Evolutionary conservation across 768 basidiomycete genomes (phyloP), one percentile per base, ranked within the genome.

Genomic region (Exsudoporus frostii): DNA sequence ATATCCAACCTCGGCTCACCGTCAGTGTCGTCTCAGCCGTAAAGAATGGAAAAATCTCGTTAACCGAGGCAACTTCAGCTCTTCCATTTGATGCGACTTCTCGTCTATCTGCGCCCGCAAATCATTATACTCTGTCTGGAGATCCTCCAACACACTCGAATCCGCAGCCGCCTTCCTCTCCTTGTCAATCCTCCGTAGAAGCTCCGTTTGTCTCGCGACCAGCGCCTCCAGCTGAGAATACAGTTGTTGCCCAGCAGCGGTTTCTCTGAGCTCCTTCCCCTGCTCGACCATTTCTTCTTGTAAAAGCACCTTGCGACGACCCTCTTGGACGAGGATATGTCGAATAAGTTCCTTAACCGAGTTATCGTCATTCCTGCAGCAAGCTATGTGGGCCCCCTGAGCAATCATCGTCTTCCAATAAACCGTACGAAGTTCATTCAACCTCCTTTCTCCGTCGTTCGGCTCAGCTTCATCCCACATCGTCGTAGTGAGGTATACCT

Each of bases 401-500:
- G 3, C n/a, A 9, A 45, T 38, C 58, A 60, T 56, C 2, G 9
- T 1, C 36, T 40, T 44, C 58, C 58, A 60, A 33, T 49, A 60
- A 1, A 46, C 39, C 19, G 1, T 7, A 19, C 3, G n/a, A 9
- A 64, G 59, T 29, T 63, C 53, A 7, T 45, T 9, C 13, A 54
- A 20, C 52, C 61, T 62, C 39, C 41, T 41, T 24, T 56, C 36
- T 4, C 69, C 73, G 5, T 27, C 38, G 4, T n/a, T 32, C 0
- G n/a, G n/a, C n/a, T 58, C 59, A 15, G 70, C 57, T 39, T 63
- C 62, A 54, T 70, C 70, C 74, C 74, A 76, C 69, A 72, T 74
- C 13, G 74, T 74, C 2, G 75, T 73, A 13, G 64, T 68, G 13
- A 77, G 54, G 15, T 69, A 52, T 5, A 77, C 69, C 11, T 68